Evolutionary conservation across 805 yeast genomes (phyloP).

Genomic region (Nematodospora valgi): DNA sequence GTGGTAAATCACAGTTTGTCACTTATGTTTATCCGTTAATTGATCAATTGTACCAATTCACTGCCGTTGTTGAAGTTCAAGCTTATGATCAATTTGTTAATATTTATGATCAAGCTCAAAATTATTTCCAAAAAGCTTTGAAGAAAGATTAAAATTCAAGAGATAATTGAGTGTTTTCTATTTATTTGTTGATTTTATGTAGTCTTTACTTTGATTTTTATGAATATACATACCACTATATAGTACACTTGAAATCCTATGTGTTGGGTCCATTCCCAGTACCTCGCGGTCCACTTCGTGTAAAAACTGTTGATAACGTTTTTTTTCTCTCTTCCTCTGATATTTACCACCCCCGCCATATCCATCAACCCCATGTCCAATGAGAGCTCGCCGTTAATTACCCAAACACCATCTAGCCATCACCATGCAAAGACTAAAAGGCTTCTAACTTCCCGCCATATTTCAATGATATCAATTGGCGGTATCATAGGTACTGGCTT

Average conservation of each 20-base stretch:
- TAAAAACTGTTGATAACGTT: too few species aligned
- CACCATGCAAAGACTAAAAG: slow-evolving; percentile 2
- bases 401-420: slow-evolving; percentile 1
- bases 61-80: slow-evolving; percentile 33
- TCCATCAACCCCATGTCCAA: too few species aligned
- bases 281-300: too few species aligned
- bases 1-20: slow-evolving; percentile 19
- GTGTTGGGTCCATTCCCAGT: too few species aligned
- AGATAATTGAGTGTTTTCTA: too few species aligned
- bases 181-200: slow-evolving; percentile 2
- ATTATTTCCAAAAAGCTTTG: slow-evolving; percentile 1
- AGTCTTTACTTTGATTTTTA: neutral
- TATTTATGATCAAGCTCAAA: slow-evolving; percentile 14
- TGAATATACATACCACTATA: neutral
- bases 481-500: slow-evolving; percentile 23
- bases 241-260: too few species aligned
- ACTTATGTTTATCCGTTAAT: slow-evolving; percentile 29
- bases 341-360: too few species aligned
- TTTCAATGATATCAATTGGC: slow-evolving; percentile 21
- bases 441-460: slow-evolving; percentile 9
- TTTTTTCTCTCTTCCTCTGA: neutral
- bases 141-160: slow-evolving; percentile 8
- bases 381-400: too few species aligned
- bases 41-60: slow-evolving; percentile 26
- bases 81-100: slow-evolving; percentile 22